Base-by-base conservation (phyloP, 345 rosid genomes). In the Leavenworthia alabamica region DNA sequence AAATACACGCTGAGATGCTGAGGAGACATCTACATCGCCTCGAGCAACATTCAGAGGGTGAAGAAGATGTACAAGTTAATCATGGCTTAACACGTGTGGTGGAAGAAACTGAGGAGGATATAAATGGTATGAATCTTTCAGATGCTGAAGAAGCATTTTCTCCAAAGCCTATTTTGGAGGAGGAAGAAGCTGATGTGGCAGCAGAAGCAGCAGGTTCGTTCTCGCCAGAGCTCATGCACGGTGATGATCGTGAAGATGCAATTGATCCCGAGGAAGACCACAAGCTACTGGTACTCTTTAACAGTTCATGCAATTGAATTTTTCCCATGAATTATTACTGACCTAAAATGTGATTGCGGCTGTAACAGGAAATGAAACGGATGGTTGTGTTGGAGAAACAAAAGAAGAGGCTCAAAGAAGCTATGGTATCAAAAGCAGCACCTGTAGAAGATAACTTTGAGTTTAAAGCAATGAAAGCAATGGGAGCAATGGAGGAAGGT, bases 401-500 rank as follows among this genome's bases (percentile, higher is more conserved):
- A 54, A 87, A 83, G 73, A 85, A 83, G 62, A 82, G 86, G 26
- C 66, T 81, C 17, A 80, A 76, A 78, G 90, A 92, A 74, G 87
- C 83, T 53, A 76, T 83, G 82, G 79, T 80, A 51, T 73, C 93
- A 31, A 86, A 83, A 70, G 87, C 89, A 29, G 57, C 82, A n/a
- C 86, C 85, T 46, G 20, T 73, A 16, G 95, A 83, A 67, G 93
- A 92, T 64, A 85, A 85, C 72, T 83, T 89, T 11, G 95, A 92
- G 82, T 54, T 83, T 66, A 92, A 85, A 81, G 96, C 95, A 67
- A 79, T 85, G 67, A 92, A 92, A 80, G 87, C 74, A 62, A 92
- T 92, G 98, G 98, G 98, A 66, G 79, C 75, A 27, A 83, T 86
- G 88, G 98, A 92, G 66, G 98, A 92, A 78, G 98, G 97, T 14